Conservation (phyloP, 805 yeast species). For the Monosporozyma solicola region DNA sequence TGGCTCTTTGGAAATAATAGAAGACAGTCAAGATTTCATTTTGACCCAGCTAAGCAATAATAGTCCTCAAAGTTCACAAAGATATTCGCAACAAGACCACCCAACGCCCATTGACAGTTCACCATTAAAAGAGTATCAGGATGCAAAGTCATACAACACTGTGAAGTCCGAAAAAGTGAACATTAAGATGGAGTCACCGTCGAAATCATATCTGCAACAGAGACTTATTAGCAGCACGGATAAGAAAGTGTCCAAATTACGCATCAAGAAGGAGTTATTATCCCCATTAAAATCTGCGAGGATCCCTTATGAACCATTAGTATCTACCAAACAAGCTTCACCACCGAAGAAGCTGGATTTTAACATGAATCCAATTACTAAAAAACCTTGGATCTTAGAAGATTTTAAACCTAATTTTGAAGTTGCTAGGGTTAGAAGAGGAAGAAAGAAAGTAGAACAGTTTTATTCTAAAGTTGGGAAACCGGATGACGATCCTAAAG, state of each 20-base stretch:
- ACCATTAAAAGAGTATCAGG: conserved; percentile 3
- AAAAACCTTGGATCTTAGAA: conserved; percentile 28
- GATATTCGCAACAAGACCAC: neutral
- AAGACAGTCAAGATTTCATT: conserved; percentile 17
- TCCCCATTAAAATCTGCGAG: neutral
- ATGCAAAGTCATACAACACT: neutral
- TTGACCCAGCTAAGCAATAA: conserved; percentile 16
- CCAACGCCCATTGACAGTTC: conserved; percentile 1
- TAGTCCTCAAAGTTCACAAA: neutral
- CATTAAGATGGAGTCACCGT: neutral
- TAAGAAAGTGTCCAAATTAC: neutral
- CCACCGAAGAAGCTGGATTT: conserved; percentile 6
- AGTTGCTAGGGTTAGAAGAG: conserved; percentile 5
- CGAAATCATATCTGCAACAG: neutral
- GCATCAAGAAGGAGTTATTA: neutral
- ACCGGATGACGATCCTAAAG: neutral
- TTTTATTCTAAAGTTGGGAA: conserved; percentile 17
- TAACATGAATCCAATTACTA: conserved; percentile 21
- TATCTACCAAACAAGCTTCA: neutral
- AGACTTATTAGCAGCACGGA: neutral
- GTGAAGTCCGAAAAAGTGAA: neutral
- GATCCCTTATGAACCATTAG: neutral
- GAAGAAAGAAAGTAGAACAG: conserved; percentile 12
- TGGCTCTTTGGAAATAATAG: neutral
- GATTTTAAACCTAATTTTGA: conserved; percentile 26